These are phyloP conservation scores for Styphnolobium japonicum DNA, from an alignment of 306 rosid genomes.

Conservation along the genomic window DNA sequence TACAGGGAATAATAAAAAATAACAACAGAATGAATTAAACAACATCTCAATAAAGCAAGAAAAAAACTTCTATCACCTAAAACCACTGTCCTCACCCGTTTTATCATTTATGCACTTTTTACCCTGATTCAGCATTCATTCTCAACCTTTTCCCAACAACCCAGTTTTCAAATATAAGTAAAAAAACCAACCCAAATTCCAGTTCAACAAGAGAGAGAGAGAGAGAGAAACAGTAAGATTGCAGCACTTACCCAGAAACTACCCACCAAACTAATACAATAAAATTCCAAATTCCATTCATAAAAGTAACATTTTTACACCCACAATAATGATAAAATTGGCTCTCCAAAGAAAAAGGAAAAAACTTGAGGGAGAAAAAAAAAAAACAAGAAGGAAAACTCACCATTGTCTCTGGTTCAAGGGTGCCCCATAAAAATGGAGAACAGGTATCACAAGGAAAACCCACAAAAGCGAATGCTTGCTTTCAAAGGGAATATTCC, in stretches of 20 bases:
- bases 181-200: not conserved
- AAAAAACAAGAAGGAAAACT: not conserved
- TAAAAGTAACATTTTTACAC: not conserved
- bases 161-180: not conserved
- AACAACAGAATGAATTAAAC: not conserved
- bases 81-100: not conserved
- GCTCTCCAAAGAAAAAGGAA: not conserved
- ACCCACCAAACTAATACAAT: not conserved
- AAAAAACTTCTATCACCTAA: not conserved
- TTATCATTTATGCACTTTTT: not conserved
- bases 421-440: not conserved
- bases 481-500: too few species aligned
- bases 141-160: not conserved
- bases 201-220: not conserved
- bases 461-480: too few species aligned
- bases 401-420: slow-evolving; percentile 8
- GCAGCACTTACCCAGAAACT: not conserved
- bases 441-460: too few species aligned
- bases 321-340: not conserved
- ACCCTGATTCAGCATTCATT: not conserved
- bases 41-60: not conserved
- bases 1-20: not conserved
- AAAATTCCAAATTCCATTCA: not conserved
- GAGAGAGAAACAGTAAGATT: not conserved
- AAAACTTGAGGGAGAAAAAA: not conserved